These are phyloP conservation scores for Kuraishia cidri DNA, from an alignment of 805 yeast species.

Conservation along the genomic window DNA sequence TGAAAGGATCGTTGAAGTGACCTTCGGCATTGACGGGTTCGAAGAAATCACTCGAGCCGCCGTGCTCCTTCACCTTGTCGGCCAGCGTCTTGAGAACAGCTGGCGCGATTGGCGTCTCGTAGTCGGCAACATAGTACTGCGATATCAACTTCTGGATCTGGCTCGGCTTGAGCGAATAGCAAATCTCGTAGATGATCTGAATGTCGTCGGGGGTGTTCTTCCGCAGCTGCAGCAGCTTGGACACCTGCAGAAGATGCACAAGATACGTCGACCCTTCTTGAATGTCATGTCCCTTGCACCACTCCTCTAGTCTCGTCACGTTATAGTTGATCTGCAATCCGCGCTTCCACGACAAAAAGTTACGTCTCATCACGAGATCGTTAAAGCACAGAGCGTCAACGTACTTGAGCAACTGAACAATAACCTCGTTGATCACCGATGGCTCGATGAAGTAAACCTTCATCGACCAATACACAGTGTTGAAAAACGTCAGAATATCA, in stretches of 20 bases:
- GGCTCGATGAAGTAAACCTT: slow-evolving; percentile 81
- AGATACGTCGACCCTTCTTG: slow-evolving; percentile 80
- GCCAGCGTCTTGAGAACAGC: slow-evolving; percentile 77
- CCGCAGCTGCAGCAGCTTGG: slow-evolving; percentile 85
- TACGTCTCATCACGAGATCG: slow-evolving; percentile 89
- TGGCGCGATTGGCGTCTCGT: slow-evolving; percentile 85
- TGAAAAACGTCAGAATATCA: slow-evolving; percentile 82
- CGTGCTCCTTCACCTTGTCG: slow-evolving; percentile 56
- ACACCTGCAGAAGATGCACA: slow-evolving; percentile 84
- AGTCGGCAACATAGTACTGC: slow-evolving; percentile 87
- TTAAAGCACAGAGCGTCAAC: slow-evolving; percentile 93
- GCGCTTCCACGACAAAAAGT: slow-evolving; percentile 94
- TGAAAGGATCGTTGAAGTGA: slow-evolving; percentile 77
- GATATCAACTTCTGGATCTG: slow-evolving; percentile 90
- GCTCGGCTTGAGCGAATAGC: slow-evolving; percentile 89
- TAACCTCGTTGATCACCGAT: slow-evolving; percentile 75
- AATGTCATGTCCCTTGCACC: slow-evolving; percentile 93
- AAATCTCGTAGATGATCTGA: slow-evolving; percentile 86
- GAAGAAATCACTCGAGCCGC: slow-evolving; percentile 53
- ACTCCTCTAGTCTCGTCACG: slow-evolving; percentile 92
- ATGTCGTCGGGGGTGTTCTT: slow-evolving; percentile 86
- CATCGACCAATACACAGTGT: slow-evolving; percentile 89
- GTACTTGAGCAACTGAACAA: slow-evolving; percentile 72
- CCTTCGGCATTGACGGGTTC: slow-evolving; percentile 64
- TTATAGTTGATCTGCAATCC: slow-evolving; percentile 95